These are phyloP conservation scores for Aspergillus sp. DNA, from an alignment of 2,329 filamentous ascomycete genomes.

Conservation along the genomic window DNA sequence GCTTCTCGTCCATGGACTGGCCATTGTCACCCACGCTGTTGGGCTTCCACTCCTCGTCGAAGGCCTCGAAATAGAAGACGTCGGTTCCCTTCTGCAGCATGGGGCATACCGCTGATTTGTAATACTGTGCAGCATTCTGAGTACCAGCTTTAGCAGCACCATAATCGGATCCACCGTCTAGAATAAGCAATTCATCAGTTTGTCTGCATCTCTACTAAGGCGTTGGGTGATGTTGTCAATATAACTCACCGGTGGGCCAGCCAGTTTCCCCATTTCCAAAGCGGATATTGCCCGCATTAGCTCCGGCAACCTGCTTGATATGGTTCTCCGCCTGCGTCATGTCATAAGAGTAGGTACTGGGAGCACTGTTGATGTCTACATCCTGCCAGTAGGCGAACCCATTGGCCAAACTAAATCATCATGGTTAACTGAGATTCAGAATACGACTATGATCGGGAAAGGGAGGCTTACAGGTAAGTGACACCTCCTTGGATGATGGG, in stretches of 20 bases:
- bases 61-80: slow-evolving; percentile 73
- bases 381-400: slow-evolving; percentile 76
- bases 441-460: not conserved
- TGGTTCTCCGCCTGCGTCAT: slow-evolving; percentile 64
- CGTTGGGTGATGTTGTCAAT: not conserved
- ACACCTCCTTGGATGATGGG: slow-evolving; percentile 62
- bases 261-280: slow-evolving; percentile 71
- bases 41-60: slow-evolving; percentile 73
- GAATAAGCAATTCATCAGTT: slow-evolving; percentile 2
- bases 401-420: slow-evolving; percentile 57
- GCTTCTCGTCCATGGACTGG: slow-evolving; percentile 62
- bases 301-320: slow-evolving; percentile 62
- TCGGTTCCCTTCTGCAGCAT: slow-evolving; percentile 67
- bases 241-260: slow-evolving; percentile 59
- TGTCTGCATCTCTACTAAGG: slow-evolving; percentile 2
- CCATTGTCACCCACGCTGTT: slow-evolving; percentile 64
- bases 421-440: not conserved
- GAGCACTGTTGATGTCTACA: slow-evolving; percentile 58
- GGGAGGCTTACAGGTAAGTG: slow-evolving; percentile 55
- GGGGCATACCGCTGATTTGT: slow-evolving; percentile 63
- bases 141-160: slow-evolving; percentile 62
- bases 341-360: slow-evolving; percentile 67
- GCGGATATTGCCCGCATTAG: slow-evolving; percentile 56
- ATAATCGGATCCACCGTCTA: slow-evolving; percentile 61
- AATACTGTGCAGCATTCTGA: slow-evolving; percentile 62